Evolutionary conservation across 2,329 filamentous ascomycete genomes (phyloP), one percentile per base, ranked within the genome.

Genomic region (Colletotrichum sidae): DNA sequence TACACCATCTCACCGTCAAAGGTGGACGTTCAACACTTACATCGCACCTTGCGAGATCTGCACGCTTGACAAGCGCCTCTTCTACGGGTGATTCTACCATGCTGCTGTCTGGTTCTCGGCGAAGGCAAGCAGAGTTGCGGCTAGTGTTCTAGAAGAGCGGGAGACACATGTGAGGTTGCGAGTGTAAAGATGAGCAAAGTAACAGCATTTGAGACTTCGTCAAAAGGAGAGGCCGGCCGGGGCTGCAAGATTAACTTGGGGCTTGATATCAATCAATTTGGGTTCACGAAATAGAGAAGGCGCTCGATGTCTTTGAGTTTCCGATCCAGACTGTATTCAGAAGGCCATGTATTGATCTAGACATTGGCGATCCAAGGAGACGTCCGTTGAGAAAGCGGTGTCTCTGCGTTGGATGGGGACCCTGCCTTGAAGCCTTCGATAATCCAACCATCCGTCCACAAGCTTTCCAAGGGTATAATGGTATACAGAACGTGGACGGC

Each of bases 41-140:
- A 65, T 25, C 62, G 62, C n/a, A 65, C 62, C 13, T 65, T 65
- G 25, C 62, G 55, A 8, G 52, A 61, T 37, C 62, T 52, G 45
- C 62, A 65, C 4, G 57, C 57, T 34, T 65, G 57, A 15, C 62
- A 65, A 10, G 62, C 62, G 3, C 62, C 62, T 55, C 62, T 65
- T 8, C 62, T 47, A 15, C 62, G 62, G 13, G 62, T 65, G 25
- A 65, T 61, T 42, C 62, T 54, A 8, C 62, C 62, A 65, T 65
- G 5, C 7, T 49, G 51, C 11, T 25, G 15, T 15, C 13, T 13
- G 41, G 25, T 5, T 25, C 25, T 25, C 25, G 25, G 25, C 25
- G 3, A 25, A 25, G 25, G 25, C 25, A 25, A 25, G 25, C 25
- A 25, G 25, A 25, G 25, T 25, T 25, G 25, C 25, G 25, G 25